These are phyloP conservation scores for Phytomonas sp. DNA, from an alignment of 208 protist genomes.

Conservation along the genomic window DNA sequence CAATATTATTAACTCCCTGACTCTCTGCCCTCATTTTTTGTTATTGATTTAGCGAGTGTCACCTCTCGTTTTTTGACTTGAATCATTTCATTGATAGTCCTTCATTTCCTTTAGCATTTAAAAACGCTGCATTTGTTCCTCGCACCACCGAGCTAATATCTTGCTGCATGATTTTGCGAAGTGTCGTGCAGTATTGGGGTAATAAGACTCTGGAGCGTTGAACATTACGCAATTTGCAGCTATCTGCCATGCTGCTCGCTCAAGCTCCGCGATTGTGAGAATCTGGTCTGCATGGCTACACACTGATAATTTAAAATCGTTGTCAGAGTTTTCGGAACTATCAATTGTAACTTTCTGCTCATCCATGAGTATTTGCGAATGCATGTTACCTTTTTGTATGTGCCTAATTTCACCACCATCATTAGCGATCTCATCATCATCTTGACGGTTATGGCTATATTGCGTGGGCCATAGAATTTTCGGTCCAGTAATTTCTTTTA, in stretches of 20 bases:
- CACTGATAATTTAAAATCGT: slow-evolving; percentile 2
- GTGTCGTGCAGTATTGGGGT: slow-evolving; percentile 45
- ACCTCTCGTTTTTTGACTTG: background rate
- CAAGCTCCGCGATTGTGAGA: slow-evolving; percentile 56
- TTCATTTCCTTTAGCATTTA: background rate
- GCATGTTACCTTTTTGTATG: background rate
- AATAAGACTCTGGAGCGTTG: slow-evolving; percentile 74
- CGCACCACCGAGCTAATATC: slow-evolving; percentile 59
- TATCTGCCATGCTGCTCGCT: slow-evolving; percentile 70
- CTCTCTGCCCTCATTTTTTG: background rate
- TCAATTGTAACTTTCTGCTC: background rate
- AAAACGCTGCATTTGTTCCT: slow-evolving; percentile 29
- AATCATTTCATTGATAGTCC: background rate
- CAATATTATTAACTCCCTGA: background rate
- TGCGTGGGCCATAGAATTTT: background rate
- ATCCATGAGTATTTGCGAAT: background rate
- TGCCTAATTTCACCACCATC: background rate
- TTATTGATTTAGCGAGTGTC: background rate
- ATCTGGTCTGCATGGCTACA: slow-evolving; percentile 18
- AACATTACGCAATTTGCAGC: slow-evolving; percentile 77
- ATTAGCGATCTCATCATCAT: background rate
- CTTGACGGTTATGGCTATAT: background rate
- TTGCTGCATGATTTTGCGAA: slow-evolving; percentile 49
- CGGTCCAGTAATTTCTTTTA: background rate
- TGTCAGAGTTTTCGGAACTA: background rate